phyloP scores from a whole-genome alignment of 306 rosid genomes.

The Cucumis hystrix region DNA sequence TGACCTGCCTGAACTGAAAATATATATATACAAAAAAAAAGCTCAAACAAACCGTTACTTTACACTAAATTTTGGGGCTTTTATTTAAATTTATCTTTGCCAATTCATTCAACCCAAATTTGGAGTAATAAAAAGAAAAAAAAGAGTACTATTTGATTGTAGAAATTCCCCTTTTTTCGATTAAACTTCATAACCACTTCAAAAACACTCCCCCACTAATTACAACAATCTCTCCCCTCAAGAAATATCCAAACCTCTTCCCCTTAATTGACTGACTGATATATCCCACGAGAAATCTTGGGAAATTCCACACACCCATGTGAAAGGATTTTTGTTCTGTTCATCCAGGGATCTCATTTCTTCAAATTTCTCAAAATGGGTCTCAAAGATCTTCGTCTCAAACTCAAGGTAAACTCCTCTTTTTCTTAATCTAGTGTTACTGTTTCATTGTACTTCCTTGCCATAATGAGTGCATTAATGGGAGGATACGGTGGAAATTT shows the following conservation, averaged over 20 bases:
- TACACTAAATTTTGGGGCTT: not conserved
- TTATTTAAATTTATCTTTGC: not conserved
- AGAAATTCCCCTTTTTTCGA: not conserved
- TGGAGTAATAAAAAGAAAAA: not conserved
- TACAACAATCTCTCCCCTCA: not conserved
- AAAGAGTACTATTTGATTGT: not conserved
- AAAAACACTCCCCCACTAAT: not conserved
- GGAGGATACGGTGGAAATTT: not conserved
- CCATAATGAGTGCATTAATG: not conserved
- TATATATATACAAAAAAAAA: not conserved
- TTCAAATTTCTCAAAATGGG: constrained; percentile 16
- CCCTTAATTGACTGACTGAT: not conserved
- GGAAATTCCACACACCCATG: not conserved
- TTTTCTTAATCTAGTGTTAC: not conserved
- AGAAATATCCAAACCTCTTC: not conserved
- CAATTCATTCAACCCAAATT: not conserved
- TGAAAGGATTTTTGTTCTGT: not conserved
- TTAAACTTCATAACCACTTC: not conserved
- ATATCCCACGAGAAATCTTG: not conserved
- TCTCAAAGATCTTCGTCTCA: constrained; percentile 30
- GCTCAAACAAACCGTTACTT: not conserved
- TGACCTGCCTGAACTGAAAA: not conserved
- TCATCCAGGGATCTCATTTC: not conserved
- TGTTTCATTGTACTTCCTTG: not conserved
- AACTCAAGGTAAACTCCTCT: constrained; percentile 17